phyloP scores from a whole-genome alignment of 2,329 filamentous ascomycete species.

The Colletotrichum sp. region DNA sequence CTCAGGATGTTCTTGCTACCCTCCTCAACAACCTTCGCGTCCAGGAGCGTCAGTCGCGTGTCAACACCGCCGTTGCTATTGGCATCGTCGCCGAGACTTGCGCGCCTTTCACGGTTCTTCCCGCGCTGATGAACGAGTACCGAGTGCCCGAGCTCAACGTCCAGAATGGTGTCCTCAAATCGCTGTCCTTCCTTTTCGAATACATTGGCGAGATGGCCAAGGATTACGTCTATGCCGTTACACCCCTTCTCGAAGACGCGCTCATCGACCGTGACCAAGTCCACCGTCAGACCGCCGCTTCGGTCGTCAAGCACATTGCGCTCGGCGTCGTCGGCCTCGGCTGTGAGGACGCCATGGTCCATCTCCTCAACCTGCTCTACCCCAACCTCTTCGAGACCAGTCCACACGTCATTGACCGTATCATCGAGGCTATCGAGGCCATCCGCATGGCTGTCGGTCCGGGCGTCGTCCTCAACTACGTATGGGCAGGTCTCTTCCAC shows the following conservation, averaged over 20 bases:
- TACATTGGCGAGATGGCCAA: conserved; percentile 99
- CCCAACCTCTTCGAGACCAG: conserved; percentile 98
- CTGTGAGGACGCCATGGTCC: conserved; percentile 98
- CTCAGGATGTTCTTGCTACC: conserved; percentile 94
- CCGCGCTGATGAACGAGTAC: conserved; percentile 99
- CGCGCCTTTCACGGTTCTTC: conserved; percentile 97
- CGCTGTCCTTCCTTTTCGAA: conserved; percentile 95
- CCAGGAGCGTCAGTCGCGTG: conserved; percentile 95
- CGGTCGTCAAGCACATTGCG: conserved; percentile 96
- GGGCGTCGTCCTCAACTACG: conserved; percentile 94
- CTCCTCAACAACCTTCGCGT: conserved; percentile 96
- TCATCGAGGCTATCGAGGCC: conserved; percentile 96
- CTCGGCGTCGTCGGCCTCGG: conserved; percentile 96
- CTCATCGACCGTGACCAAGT: conserved; percentile 98
- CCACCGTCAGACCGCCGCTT: conserved; percentile 94
- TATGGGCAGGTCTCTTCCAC: conserved; percentile 97
- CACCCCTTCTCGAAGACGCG: conserved; percentile 92
- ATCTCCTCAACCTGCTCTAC: conserved; percentile 93
- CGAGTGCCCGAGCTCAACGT: conserved; percentile 98
- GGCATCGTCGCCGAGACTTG: conserved; percentile 99
- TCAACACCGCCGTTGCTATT: conserved; percentile 97
- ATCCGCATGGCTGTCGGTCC: conserved; percentile 93
- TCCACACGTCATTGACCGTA: conserved; percentile 97
- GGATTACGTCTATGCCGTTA: conserved; percentile 98
- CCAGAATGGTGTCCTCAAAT: conserved; percentile 97